phyloP scores from a whole-genome alignment of 768 basidiomycete genomes.

The Tricholoma terreum region DNA sequence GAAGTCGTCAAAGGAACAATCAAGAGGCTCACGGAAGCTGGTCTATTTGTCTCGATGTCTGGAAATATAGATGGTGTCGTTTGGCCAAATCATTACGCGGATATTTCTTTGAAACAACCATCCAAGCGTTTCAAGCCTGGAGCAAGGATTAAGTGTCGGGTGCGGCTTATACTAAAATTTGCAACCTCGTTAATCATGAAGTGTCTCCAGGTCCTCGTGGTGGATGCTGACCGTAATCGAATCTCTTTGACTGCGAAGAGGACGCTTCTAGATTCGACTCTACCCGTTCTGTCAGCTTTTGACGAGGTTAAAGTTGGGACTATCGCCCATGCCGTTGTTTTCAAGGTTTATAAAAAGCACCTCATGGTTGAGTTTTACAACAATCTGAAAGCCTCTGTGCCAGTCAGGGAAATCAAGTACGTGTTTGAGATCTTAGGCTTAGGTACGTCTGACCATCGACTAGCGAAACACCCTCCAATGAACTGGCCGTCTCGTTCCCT shows the following conservation, averaged over 20 bases:
- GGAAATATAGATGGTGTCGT: conserved; percentile 90
- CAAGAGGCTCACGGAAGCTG: conserved; percentile 77
- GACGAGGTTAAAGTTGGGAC: conserved; percentile 69
- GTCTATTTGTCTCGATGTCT: conserved; percentile 81
- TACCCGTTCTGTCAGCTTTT: conserved; percentile 63
- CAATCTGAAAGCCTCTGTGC: conserved; percentile 78
- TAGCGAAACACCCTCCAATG: conserved; percentile 65
- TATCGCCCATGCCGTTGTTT: conserved; percentile 79
- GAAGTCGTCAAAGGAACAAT: conserved; percentile 85
- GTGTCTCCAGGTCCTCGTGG: conserved; percentile 64
- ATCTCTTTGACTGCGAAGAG: conserved; percentile 90
- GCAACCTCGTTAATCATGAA: neutral
- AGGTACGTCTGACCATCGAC: conserved; percentile 7
- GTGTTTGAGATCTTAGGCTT: conserved; percentile 12
- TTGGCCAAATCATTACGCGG: conserved; percentile 94
- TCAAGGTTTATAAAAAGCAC: conserved; percentile 76
- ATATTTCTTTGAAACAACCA: conserved; percentile 92
- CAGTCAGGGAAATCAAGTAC: conserved; percentile 79
- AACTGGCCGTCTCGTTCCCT: conserved; percentile 61
- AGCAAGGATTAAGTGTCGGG: conserved; percentile 78
- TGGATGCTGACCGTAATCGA: conserved; percentile 78
- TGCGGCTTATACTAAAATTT: conserved; percentile 31
- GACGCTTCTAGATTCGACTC: conserved; percentile 74
- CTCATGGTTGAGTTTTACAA: conserved; percentile 91
- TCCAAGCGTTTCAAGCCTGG: conserved; percentile 87